Percentiles rank a stretch among this genome's conserved stretches.
Evolutionary conservation across 148 eudicot genomes (phyloP).

Genomic region (Silene conica): DNA sequence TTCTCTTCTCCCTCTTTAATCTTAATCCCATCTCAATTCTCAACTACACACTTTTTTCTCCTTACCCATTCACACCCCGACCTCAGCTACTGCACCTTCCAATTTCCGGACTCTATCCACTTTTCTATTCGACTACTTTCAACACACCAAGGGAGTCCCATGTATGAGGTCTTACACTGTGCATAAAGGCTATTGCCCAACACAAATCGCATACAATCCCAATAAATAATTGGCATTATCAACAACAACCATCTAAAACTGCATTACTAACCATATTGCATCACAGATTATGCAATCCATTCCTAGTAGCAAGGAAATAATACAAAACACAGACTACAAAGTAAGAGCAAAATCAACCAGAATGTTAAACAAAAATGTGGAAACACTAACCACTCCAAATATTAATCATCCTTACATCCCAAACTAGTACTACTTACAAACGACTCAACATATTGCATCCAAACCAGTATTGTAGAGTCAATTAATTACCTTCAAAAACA

Average conservation of each 20-base stretch:
- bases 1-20: not conserved
- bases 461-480: conserved; percentile 23
- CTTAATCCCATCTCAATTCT: conserved; percentile 2
- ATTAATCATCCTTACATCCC: conserved; percentile 9
- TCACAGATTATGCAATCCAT: no score
- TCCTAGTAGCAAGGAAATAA: not conserved
- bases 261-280: not conserved
- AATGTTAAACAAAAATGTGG: not conserved
- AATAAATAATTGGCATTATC: no score
- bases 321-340: not conserved
- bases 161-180: no score
- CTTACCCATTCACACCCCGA: no score
- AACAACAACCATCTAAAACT: no score
- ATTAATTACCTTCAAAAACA: conserved; percentile 13
- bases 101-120: not conserved
- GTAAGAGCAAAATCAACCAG: not conserved
- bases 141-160: no score
- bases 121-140: no score
- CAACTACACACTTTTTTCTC: conserved; percentile 1
- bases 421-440: conserved; percentile 30
- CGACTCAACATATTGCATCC: conserved; percentile 26
- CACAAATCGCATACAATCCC: no score
- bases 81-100: not conserved
- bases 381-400: not conserved
- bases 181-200: no score